These are phyloP conservation scores for Mentha longifolia DNA, from an alignment of 257 asterid species.

Conservation along the genomic window DNA sequence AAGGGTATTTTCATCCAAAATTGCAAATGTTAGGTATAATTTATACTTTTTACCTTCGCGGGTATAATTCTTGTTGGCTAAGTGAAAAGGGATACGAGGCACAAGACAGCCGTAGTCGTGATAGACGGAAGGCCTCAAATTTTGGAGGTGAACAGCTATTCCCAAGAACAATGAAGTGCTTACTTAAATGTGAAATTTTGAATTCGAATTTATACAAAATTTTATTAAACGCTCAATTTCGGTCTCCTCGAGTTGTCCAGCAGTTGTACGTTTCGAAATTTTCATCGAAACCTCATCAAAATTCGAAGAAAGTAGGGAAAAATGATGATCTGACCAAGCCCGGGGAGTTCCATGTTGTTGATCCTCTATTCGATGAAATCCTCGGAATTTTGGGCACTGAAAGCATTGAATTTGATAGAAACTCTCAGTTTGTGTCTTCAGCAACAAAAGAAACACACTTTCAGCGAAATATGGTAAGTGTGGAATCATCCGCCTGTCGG, in stretches of 20 bases:
- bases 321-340: constrained; percentile 30
- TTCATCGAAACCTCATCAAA: constrained; percentile 37
- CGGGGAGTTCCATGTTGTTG: constrained; percentile 36
- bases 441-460: constrained; percentile 29
- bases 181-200: constrained; percentile 36
- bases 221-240: constrained; percentile 24
- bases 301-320: constrained; percentile 34
- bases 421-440: constrained; percentile 33
- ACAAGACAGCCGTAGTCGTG: too few relatives aligned
- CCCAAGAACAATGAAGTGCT: constrained; percentile 38
- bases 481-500: constrained; percentile 22
- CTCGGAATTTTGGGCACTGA: constrained; percentile 64
- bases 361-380: constrained; percentile 72
- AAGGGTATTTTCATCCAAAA: too few relatives aligned
- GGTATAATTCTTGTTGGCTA: too few relatives aligned
- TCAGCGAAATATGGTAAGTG: constrained; percentile 1
- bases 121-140: too few relatives aligned
- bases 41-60: too few relatives aligned
- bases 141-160: too few relatives aligned
- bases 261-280: constrained; percentile 34
- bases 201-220: constrained; percentile 32
- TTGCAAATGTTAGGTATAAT: too few relatives aligned
- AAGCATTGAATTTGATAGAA: constrained; percentile 31
- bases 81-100: too few relatives aligned
- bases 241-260: constrained; percentile 38